phyloP scores from a whole-genome alignment of 2,329 filamentous ascomycete species.

The Bipolaris sorokiniana region DNA sequence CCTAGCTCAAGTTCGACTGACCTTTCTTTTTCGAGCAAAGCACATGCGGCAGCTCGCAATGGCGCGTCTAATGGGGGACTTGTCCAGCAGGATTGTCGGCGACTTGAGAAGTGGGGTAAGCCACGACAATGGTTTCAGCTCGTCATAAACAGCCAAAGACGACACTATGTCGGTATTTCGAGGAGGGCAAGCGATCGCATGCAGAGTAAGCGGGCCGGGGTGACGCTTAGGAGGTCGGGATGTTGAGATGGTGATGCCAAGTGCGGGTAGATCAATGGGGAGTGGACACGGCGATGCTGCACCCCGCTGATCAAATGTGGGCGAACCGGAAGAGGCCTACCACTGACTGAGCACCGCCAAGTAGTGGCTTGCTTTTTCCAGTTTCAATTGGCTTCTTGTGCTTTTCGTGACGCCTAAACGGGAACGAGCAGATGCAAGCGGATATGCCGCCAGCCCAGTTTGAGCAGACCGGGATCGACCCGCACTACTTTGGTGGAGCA shows the following conservation, averaged over 20 bases:
- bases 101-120: conserved; percentile 10
- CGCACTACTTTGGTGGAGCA: conserved; percentile 2
- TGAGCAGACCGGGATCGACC: neutral
- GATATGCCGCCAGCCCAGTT: neutral
- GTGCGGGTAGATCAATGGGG: conserved; percentile 14
- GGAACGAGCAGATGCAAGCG: neutral
- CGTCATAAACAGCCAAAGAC: neutral
- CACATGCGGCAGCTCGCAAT: conserved; percentile 6
- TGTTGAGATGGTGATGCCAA: conserved; percentile 6
- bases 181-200: conserved; percentile 1
- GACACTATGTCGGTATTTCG: neutral
- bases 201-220: neutral
- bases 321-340: neutral
- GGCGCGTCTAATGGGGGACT: conserved; percentile 1
- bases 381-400: conserved; percentile 1
- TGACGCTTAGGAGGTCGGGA: conserved; percentile 1
- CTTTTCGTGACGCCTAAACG: conserved; percentile 1
- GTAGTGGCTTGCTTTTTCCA: conserved; percentile 8
- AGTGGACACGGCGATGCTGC: conserved; percentile 11
- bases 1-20: conserved; percentile 1
- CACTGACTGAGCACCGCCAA: neutral
- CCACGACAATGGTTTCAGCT: conserved; percentile 7
- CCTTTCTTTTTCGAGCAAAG: conserved; percentile 7
- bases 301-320: conserved; percentile 12
- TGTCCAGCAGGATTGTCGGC: conserved; percentile 7